Percentiles rank a stretch among this genome's conserved stretches.
Evolutionary conservation across 2,329 filamentous ascomycete species (phyloP).

Genomic region (Monosporascus cannonballus): DNA sequence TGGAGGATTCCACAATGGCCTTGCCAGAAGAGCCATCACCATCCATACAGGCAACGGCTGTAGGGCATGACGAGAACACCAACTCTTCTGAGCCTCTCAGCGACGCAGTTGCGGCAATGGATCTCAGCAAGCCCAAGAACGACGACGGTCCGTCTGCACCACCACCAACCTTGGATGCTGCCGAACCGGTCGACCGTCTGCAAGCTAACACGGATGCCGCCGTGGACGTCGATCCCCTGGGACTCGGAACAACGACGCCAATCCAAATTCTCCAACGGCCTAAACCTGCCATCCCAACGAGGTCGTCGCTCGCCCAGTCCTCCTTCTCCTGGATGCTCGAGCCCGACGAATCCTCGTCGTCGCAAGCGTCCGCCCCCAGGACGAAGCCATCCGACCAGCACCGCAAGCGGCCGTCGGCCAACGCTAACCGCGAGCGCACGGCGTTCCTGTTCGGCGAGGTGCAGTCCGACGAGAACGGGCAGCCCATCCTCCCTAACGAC

Average conservation of each 20-base stretch:
- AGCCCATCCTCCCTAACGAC: slow-evolving; percentile 37
- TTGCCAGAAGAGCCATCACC: slow-evolving; percentile 34
- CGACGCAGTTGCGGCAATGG: slow-evolving; percentile 21
- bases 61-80: slow-evolving; percentile 1
- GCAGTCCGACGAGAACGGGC: slow-evolving; percentile 28
- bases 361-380: slow-evolving; percentile 7
- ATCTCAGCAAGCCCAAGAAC: slow-evolving; percentile 15
- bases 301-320: slow-evolving; percentile 65
- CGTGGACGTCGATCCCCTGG: slow-evolving; percentile 19
- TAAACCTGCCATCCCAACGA: slow-evolving; percentile 45
- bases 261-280: slow-evolving; percentile 24
- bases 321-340: slow-evolving; percentile 78
- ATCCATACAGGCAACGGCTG: slow-evolving; percentile 5
- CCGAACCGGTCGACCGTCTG: neutral
- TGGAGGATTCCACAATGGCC: slow-evolving; percentile 51
- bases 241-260: slow-evolving; percentile 10
- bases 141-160: slow-evolving; percentile 1
- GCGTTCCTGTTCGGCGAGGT: slow-evolving; percentile 56
- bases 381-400: slow-evolving; percentile 17
- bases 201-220: neutral
- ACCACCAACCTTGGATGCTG: neutral
- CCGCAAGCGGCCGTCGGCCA: slow-evolving; percentile 36
- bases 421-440: slow-evolving; percentile 46
- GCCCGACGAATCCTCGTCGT: slow-evolving; percentile 35
- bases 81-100: slow-evolving; percentile 16